Base-by-base conservation (phyloP, 2,329 filamentous ascomycete species). In the Cladophialophora chaetospira region DNA sequence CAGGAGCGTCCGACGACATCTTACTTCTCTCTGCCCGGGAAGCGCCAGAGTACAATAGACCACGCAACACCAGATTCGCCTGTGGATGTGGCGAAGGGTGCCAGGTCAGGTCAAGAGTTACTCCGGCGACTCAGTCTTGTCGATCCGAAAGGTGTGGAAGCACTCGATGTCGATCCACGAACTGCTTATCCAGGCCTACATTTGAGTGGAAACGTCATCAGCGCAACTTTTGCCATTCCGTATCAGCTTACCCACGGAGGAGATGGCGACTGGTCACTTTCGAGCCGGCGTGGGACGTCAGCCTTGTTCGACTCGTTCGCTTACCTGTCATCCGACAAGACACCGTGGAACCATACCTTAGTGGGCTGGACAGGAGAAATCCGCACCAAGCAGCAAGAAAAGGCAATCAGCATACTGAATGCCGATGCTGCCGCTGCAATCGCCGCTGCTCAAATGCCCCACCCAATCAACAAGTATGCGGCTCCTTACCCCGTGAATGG, bases 301-400 rank as follows among this genome's bases (percentile, higher is more conserved):
- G 91, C 93, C 13, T 82, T 97, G 29, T 95, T 95, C 74, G 91
- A 97, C 72, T 92, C 91, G 8, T 91, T 97, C 68, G 84, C 87
- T 54, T 87, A 95, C 73, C 84, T 97, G 42, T 89, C 91, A 3
- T 95, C 91, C n/a, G 80, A 88, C 54, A 82, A 88, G 40, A 87
- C 88, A 2, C 86, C 88, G 17, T 97, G 92, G 92, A 90, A 91
- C 67, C 93, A 97, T 75, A 94, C 87, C 0, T 82, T 97, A 4
- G 89, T 97, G 51, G 92, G 91, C 43, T 97, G 93, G 93, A 96
- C 93, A 2, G 93, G 93, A 57, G 93, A 97, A 72, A 88, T 93
- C 57, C 83, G 86, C 55, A 60, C 57, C 25, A 33, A 57, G 11
- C 50, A 57, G 35, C 31, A 60, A 19, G 33, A 49, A 13, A 47